Conservation (phyloP, 192 early-diverging fungal genomes). For the Coemansia sp. region DNA sequence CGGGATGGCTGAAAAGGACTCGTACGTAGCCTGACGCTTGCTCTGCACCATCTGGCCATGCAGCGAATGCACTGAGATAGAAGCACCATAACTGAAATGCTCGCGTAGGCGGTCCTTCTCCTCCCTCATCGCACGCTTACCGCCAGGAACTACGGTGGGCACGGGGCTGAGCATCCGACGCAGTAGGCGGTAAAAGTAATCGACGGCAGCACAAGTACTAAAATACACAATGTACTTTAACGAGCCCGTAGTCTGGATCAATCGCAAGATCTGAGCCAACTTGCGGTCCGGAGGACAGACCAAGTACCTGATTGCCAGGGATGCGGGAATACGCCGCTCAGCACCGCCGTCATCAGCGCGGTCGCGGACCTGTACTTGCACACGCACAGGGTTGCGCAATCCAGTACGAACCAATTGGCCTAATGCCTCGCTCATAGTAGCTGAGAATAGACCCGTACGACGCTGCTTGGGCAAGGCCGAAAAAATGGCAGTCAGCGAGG, state of each 20-base stretch:
- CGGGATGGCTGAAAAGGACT: slow-evolving; percentile 70
- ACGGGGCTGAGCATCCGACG: slow-evolving; percentile 37
- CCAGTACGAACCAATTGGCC: slow-evolving; percentile 83
- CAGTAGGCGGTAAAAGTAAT: slow-evolving; percentile 85
- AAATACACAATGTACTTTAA: slow-evolving; percentile 95
- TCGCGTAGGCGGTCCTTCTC: slow-evolving; percentile 26
- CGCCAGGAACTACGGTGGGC: slow-evolving; percentile 38
- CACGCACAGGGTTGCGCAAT: slow-evolving; percentile 87
- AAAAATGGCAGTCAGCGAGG: slow-evolving; percentile 79
- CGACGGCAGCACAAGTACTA: slow-evolving; percentile 93
- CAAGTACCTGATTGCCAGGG: slow-evolving; percentile 73
- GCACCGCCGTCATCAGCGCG: not conserved
- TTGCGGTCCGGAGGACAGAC: slow-evolving; percentile 84
- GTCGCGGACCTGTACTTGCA: slow-evolving; percentile 89
- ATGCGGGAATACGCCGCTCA: slow-evolving; percentile 41
- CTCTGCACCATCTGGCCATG: slow-evolving; percentile 96
- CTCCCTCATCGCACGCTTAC: slow-evolving; percentile 29
- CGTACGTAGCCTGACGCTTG: slow-evolving; percentile 79
- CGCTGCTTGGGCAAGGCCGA: slow-evolving; percentile 88
- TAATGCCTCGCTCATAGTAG: slow-evolving; percentile 94
- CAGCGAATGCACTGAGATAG: slow-evolving; percentile 63
- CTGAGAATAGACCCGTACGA: slow-evolving; percentile 94
- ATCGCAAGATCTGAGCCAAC: slow-evolving; percentile 70
- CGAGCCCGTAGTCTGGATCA: slow-evolving; percentile 61
- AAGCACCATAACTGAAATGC: slow-evolving; percentile 17